phyloP scores from a whole-genome alignment of 2,329 filamentous ascomycete genomes.

The Grosmannia serpens region DNA sequence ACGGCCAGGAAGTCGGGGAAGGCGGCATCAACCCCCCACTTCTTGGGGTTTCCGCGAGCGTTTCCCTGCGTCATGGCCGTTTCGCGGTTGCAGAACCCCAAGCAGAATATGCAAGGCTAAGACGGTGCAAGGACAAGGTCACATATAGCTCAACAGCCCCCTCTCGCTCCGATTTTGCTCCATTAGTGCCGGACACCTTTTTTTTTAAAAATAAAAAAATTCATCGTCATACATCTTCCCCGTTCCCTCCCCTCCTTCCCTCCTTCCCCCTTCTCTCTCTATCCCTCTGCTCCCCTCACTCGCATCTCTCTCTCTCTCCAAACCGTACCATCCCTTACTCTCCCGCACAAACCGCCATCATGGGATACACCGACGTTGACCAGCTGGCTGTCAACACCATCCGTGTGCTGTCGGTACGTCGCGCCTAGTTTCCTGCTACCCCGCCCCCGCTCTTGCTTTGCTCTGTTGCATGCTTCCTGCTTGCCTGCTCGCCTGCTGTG shows the following conservation, averaged over 20 bases:
- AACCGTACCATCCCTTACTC: not conserved
- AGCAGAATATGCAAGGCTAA: not conserved
- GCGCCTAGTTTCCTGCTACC: constrained; percentile 3
- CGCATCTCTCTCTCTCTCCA: constrained; percentile 10
- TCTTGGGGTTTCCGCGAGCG: not conserved
- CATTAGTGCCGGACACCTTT: constrained; percentile 4
- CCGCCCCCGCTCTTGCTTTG: constrained; percentile 11
- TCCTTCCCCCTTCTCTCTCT: constrained; percentile 14
- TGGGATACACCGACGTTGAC: constrained; percentile 84
- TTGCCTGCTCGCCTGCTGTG: not conserved
- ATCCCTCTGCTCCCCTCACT: constrained; percentile 13
- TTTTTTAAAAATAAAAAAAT: not conserved
- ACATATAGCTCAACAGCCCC: not conserved
- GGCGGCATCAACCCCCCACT: not conserved
- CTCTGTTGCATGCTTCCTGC: not conserved
- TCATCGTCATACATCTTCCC: not conserved
- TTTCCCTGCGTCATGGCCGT: not conserved
- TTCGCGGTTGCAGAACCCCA: not conserved
- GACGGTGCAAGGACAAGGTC: not conserved
- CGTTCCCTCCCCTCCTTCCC: constrained; percentile 9
- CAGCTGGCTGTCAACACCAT: constrained; percentile 96
- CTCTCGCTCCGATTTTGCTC: constrained; percentile 6
- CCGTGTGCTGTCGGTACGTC: constrained; percentile 83
- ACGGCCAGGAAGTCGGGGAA: not conserved
- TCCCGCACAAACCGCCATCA: constrained; percentile 35